A percentile compares a stretch with the other conserved stretches of the same genome.
These are phyloP conservation scores for Scutellaria barbata DNA, from an alignment of 257 asterid genomes.

Conservation along the genomic window DNA sequence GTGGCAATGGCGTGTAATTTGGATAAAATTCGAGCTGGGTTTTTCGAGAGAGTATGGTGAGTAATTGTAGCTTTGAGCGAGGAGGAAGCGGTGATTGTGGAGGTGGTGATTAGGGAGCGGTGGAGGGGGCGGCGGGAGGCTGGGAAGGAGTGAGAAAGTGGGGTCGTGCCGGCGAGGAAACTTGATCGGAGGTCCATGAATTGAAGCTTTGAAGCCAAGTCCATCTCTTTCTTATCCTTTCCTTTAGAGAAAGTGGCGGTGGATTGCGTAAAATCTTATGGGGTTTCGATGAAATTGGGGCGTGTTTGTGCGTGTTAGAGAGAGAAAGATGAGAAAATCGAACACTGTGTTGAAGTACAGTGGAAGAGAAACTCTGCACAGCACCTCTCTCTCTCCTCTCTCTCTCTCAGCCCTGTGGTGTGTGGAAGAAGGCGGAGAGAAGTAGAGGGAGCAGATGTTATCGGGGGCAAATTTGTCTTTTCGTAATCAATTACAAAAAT, in stretches of 20 bases:
- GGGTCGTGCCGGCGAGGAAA: constrained; percentile 59
- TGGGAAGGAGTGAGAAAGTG: constrained; percentile 46
- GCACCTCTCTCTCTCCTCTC: constrained; percentile 6
- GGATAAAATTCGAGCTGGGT: constrained; percentile 42
- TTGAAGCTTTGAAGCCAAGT: constrained; percentile 56
- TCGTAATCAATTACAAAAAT: neutral
- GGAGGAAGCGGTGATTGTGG: constrained; percentile 34
- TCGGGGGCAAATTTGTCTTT: constrained; percentile 29
- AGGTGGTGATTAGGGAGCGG: constrained; percentile 42
- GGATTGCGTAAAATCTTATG: constrained; percentile 4
- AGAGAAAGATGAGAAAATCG: constrained; percentile 18
- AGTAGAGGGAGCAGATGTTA: neutral
- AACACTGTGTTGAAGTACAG: constrained; percentile 24
- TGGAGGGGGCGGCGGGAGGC: constrained; percentile 47
- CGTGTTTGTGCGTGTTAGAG: neutral
- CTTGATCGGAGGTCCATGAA: constrained; percentile 59
- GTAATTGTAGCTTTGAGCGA: constrained; percentile 37
- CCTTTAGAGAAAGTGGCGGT: neutral
- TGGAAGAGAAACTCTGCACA: constrained; percentile 20
- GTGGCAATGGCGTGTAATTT: constrained; percentile 68
- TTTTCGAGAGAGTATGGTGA: constrained; percentile 33
- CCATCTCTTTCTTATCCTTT: constrained; percentile 43
- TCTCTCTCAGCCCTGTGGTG: neutral
- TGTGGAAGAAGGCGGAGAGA: constrained; percentile 7
- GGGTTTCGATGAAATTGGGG: neutral